Evolutionary conservation across 805 yeast genomes (phyloP).

Genomic region (Monosporozyma servazzii): DNA sequence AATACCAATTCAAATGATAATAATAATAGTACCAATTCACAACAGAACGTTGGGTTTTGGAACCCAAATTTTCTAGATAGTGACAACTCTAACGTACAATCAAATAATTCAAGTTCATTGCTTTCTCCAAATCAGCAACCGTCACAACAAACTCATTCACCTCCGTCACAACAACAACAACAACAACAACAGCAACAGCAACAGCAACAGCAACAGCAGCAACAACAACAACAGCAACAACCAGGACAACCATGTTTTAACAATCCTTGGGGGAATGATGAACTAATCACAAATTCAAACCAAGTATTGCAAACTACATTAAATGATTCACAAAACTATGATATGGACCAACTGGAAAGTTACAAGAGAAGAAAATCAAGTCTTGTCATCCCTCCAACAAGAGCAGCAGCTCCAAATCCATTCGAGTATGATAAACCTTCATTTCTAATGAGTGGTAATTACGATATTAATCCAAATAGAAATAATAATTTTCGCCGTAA

Average conservation of each 20-base stretch:
- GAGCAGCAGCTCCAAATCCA: slow-evolving; percentile 38
- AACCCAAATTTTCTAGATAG: slow-evolving; percentile 8
- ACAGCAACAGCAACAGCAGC: neutral
- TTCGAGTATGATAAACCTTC: slow-evolving; percentile 25
- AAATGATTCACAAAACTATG: neutral
- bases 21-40: neutral
- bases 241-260: slow-evolving; percentile 6
- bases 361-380: slow-evolving; percentile 28
- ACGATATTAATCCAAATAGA: slow-evolving; percentile 4
- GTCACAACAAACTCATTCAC: neutral
- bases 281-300: neutral
- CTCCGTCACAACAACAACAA: neutral
- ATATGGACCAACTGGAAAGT: slow-evolving; percentile 5
- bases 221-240: neutral
- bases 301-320: neutral
- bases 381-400: slow-evolving; percentile 34
- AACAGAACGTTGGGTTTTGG: slow-evolving; percentile 7
- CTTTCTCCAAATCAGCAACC: slow-evolving; percentile 3
- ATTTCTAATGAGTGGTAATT: slow-evolving; percentile 2
- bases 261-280: slow-evolving; percentile 12
- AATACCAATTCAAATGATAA: neutral
- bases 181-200: neutral
- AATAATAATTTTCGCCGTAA: neutral
- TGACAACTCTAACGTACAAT: neutral
- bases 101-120: slow-evolving; percentile 1